Conservation (phyloP, 164 flowering plant genomes). For the Vitis rotundifolia region DNA sequence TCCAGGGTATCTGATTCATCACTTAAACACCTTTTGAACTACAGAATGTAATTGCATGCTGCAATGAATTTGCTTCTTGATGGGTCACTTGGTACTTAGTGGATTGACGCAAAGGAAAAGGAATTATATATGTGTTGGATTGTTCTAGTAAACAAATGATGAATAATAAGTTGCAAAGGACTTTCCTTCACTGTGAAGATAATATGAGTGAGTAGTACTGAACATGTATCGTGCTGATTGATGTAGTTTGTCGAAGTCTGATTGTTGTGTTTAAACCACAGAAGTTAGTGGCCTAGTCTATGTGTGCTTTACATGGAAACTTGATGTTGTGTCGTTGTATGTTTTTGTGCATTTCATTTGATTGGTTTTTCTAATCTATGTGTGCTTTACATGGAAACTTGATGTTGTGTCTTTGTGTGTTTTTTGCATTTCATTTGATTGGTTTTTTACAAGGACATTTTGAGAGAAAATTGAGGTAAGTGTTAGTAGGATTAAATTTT, state of each 20-base stretch:
- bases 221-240: neutral
- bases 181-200: neutral
- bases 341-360: too few species aligned
- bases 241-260: neutral
- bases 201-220: neutral
- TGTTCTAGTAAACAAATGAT: neutral
- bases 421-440: too few species aligned
- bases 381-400: neutral
- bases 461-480: too few species aligned
- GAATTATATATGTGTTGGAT: neutral
- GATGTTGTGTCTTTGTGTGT: neutral
- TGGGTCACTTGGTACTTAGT: neutral
- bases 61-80: neutral
- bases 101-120: too few species aligned
- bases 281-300: neutral
- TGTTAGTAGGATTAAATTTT: too few species aligned
- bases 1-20: slow-evolving; percentile 56
- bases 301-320: neutral
- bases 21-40: neutral
- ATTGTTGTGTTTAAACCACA: neutral
- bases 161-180: neutral
- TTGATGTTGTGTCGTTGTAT: neutral
- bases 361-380: neutral
- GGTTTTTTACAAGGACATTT: too few species aligned
- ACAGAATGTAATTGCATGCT: neutral